A percentile compares a stretch with the other conserved stretches of the same genome.
Evolutionary conservation across 257 asterid genomes (phyloP).

Genomic region (Nicotiana paniculata): DNA sequence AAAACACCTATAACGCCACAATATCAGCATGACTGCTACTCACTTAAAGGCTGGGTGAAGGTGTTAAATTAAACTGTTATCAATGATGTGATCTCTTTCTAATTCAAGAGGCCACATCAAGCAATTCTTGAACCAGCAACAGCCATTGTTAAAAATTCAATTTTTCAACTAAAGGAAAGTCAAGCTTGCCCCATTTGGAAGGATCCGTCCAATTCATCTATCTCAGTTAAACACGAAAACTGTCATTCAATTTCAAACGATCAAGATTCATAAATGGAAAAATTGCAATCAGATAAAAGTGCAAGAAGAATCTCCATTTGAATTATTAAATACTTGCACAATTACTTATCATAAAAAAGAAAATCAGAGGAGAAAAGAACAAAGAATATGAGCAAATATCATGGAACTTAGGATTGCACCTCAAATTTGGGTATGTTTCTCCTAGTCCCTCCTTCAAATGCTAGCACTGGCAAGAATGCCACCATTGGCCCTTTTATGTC

Average conservation of each 20-base stretch:
- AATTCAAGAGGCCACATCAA: not conserved
- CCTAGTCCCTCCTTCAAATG: constrained; percentile 97
- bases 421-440: constrained; percentile 93
- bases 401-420: constrained; percentile 29
- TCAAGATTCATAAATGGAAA: not conserved
- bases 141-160: not conserved
- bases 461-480: constrained; percentile 84
- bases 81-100: not conserved
- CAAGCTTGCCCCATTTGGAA: not conserved
- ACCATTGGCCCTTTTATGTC: constrained; percentile 83
- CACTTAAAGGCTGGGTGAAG: not conserved
- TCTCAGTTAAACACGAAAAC: too few species aligned
- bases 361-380: not conserved
- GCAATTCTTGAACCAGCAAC: not conserved
- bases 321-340: not conserved
- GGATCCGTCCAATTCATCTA: not conserved
- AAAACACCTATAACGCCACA: not conserved
- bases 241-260: too few species aligned
- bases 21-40: not conserved
- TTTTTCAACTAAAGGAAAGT: not conserved
- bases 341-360: not conserved
- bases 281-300: not conserved
- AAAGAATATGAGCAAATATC: not conserved
- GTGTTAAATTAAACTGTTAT: not conserved
- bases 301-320: not conserved